phyloP scores from a whole-genome alignment of 768 basidiomycete species.

The Mycena albidolilacea region DNA sequence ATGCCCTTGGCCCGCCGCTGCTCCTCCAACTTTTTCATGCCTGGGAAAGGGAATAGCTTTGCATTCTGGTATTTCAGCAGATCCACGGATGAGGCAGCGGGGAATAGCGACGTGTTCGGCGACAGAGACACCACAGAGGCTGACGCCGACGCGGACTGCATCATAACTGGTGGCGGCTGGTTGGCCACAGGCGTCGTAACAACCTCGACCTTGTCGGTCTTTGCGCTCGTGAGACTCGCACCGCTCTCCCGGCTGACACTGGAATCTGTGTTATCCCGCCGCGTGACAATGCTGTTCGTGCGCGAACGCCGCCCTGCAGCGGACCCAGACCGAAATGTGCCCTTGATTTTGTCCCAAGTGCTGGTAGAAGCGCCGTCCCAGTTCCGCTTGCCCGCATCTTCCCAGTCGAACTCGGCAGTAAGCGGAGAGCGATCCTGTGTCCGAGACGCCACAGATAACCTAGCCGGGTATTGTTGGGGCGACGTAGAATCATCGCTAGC shows the following conservation, averaged over 20 bases:
- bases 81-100: slow-evolving; percentile 79
- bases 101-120: slow-evolving; percentile 83
- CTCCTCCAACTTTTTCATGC: slow-evolving; percentile 84
- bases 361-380: slow-evolving; percentile 69
- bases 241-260: slow-evolving; percentile 84
- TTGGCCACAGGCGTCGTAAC: slow-evolving; percentile 53
- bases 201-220: slow-evolving; percentile 67
- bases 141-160: slow-evolving; percentile 81
- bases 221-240: slow-evolving; percentile 75
- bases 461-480: slow-evolving; percentile 70
- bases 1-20: slow-evolving; percentile 73
- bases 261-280: slow-evolving; percentile 80
- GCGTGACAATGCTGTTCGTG: slow-evolving; percentile 80
- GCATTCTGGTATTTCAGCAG: slow-evolving; percentile 79
- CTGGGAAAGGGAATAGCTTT: slow-evolving; percentile 94
- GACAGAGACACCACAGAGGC: slow-evolving; percentile 78
- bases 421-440: slow-evolving; percentile 75
- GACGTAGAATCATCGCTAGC: slow-evolving; percentile 66
- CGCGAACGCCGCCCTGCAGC: slow-evolving; percentile 82
- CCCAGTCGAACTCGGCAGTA: slow-evolving; percentile 65
- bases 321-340: slow-evolving; percentile 77
- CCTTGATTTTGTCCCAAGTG: slow-evolving; percentile 83
- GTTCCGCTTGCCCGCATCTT: slow-evolving; percentile 67
- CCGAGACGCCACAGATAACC: slow-evolving; percentile 74
- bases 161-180: slow-evolving; percentile 55